Percentiles rank a stretch among this genome's conserved stretches.
Conservation (phyloP, 148 eudicot genomes). For the Polygonum maritimum region DNA sequence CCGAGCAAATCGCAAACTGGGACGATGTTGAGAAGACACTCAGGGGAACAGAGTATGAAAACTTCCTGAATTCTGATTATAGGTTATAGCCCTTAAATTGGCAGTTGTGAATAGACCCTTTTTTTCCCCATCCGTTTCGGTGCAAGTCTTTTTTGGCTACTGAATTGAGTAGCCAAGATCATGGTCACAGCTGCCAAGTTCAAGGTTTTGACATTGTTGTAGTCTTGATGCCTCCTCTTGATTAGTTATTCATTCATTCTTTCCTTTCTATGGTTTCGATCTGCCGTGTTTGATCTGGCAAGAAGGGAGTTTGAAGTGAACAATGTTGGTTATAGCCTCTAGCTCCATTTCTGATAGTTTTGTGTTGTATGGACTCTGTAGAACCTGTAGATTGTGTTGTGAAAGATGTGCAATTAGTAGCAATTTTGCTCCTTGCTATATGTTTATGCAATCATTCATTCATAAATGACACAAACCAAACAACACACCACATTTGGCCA, state of each 20-base stretch:
- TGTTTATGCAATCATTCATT: neutral
- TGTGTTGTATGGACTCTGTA: neutral
- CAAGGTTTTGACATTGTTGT: neutral
- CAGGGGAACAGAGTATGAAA: conserved; percentile 62
- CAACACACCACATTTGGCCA: too few species aligned
- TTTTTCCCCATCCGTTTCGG: neutral
- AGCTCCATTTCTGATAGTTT: neutral
- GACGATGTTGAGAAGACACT: conserved; percentile 53
- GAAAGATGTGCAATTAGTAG: neutral
- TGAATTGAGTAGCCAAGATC: neutral
- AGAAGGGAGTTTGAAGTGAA: conserved; percentile 6
- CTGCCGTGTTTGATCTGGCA: neutral
- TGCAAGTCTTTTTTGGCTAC: neutral
- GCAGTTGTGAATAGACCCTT: neutral
- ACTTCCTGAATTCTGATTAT: conserved; percentile 48
- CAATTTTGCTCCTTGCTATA: neutral
- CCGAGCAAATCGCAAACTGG: conserved; percentile 76
- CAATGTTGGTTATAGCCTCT: neutral
- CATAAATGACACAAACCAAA: too few species aligned
- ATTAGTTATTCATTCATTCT: conserved; percentile 4
- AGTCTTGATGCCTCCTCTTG: neutral
- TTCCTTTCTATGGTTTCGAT: neutral
- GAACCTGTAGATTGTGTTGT: neutral
- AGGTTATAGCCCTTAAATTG: conserved; percentile 21
- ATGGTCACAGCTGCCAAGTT: neutral